A percentile compares a stretch with the other conserved stretches of the same genome.
Evolutionary conservation across 2,329 filamentous ascomycete species (phyloP).

Genomic region (Lachnellula cervina): DNA sequence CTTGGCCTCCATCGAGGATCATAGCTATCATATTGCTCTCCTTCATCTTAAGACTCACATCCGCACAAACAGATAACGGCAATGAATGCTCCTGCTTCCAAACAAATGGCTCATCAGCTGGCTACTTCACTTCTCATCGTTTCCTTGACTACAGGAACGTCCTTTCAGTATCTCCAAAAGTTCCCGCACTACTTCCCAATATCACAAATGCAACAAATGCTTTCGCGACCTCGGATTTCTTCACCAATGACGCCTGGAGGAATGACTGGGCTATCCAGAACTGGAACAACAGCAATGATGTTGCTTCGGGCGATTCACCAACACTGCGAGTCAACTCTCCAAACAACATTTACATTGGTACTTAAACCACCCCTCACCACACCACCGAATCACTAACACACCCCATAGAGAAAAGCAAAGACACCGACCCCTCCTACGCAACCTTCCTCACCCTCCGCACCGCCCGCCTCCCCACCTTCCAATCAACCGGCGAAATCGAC

Average conservation of each 20-base stretch:
- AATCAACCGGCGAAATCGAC: slow-evolving; percentile 29
- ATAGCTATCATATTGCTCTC: slow-evolving; percentile 17
- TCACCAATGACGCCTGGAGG: slow-evolving; percentile 19
- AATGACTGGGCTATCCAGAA: slow-evolving; percentile 26
- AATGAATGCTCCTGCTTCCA: slow-evolving; percentile 26
- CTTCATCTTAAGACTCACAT: slow-evolving; percentile 5
- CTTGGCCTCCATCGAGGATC: slow-evolving; percentile 10
- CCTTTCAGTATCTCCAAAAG: slow-evolving; percentile 1
- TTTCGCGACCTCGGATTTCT: slow-evolving; percentile 21
- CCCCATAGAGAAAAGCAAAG: slow-evolving; percentile 17
- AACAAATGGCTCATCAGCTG: slow-evolving; percentile 24
- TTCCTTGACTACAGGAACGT: slow-evolving; percentile 28
- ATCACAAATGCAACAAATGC: slow-evolving; percentile 15
- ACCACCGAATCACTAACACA: background rate
- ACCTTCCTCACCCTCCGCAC: slow-evolving; percentile 31
- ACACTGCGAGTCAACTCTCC: slow-evolving; percentile 26
- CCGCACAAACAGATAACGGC: slow-evolving; percentile 24
- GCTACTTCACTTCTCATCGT: slow-evolving; percentile 27
- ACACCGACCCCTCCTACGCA: slow-evolving; percentile 16
- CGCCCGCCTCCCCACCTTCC: slow-evolving; percentile 22
- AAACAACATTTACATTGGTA: slow-evolving; percentile 30
- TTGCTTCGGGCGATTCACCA: slow-evolving; percentile 14
- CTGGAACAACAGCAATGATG: slow-evolving; percentile 27
- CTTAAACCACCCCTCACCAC: background rate
- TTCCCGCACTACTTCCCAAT: slow-evolving; percentile 16